Percentiles rank a stretch among this genome's conserved stretches.
Evolutionary conservation across 345 rosid genomes (phyloP).

Genomic region (Turritis glabra): DNA sequence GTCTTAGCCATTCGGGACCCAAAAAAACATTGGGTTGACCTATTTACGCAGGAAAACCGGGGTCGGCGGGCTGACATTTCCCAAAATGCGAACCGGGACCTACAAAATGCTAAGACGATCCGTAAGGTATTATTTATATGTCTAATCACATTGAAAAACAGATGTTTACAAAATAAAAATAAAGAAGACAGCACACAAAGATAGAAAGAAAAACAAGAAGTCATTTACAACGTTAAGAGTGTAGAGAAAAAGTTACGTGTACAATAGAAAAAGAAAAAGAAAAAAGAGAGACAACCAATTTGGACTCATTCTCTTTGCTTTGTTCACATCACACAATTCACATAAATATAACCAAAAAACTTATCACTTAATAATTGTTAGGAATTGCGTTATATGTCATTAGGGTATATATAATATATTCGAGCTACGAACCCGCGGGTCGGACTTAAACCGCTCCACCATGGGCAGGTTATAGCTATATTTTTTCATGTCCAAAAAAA

Average conservation of each 20-base stretch:
- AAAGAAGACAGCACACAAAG: conserved; percentile 19
- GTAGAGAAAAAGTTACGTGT: conserved; percentile 28
- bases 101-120: not conserved
- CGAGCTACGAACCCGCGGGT: no score
- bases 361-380: no score
- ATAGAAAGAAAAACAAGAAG: conserved; percentile 8
- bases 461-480: no score
- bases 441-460: no score
- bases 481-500: no score
- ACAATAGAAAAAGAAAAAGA: not conserved
- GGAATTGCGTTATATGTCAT: no score
- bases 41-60: conserved; percentile 5
- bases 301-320: conserved; percentile 15
- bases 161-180: not conserved
- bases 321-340: conserved; percentile 29
- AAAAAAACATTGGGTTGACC: conserved; percentile 14
- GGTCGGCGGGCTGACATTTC: conserved; percentile 16
- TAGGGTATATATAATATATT: no score
- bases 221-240: not conserved
- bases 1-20: not conserved
- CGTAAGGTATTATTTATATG: conserved; percentile 3
- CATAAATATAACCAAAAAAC: not conserved
- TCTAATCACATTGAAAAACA: conserved; percentile 24
- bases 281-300: conserved; percentile 12
- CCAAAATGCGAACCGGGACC: conserved; percentile 27